Evolutionary conservation across 176 grass and related monocot species (phyloP).

Genomic region (Panicum miliaceum): DNA sequence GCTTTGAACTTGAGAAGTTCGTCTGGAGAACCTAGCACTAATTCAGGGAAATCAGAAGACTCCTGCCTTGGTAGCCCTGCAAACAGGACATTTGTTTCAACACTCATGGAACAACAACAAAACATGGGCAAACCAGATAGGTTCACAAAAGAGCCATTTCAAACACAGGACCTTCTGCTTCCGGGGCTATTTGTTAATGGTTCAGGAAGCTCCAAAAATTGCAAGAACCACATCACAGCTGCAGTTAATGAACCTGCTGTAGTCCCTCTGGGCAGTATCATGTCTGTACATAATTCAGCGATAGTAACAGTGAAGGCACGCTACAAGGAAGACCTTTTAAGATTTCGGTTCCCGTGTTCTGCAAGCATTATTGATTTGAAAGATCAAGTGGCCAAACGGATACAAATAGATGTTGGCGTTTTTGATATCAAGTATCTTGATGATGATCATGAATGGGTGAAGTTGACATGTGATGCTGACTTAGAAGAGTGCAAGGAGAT

Average conservation of each 20-base stretch:
- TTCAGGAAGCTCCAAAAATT: constrained; percentile 49
- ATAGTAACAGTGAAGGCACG: constrained; percentile 63
- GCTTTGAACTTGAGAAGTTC: constrained; percentile 56
- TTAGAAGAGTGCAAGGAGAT: constrained; percentile 78
- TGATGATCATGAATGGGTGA: constrained; percentile 81
- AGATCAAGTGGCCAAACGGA: constrained; percentile 55
- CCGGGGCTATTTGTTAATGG: constrained; percentile 36
- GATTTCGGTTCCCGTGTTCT: constrained; percentile 48
- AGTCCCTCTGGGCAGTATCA: neutral
- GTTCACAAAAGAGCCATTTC: constrained; percentile 9
- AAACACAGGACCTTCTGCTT: constrained; percentile 27
- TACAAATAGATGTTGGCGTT: constrained; percentile 52
- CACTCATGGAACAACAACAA: neutral
- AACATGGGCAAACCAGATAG: constrained; percentile 4
- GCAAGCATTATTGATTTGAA: constrained; percentile 42
- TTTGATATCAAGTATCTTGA: constrained; percentile 76
- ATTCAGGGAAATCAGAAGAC: constrained; percentile 51
- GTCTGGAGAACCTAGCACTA: constrained; percentile 51
- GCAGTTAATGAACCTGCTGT: constrained; percentile 14
- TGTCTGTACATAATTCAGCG: constrained; percentile 9
- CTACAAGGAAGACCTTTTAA: constrained; percentile 63
- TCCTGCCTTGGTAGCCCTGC: constrained; percentile 49
- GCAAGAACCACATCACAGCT: constrained; percentile 33
- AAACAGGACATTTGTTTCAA: constrained; percentile 29
- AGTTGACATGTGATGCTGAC: constrained; percentile 59